Evolutionary conservation across 164 flowering plant species (phyloP).

Genomic region (Brasenia schreberi): DNA sequence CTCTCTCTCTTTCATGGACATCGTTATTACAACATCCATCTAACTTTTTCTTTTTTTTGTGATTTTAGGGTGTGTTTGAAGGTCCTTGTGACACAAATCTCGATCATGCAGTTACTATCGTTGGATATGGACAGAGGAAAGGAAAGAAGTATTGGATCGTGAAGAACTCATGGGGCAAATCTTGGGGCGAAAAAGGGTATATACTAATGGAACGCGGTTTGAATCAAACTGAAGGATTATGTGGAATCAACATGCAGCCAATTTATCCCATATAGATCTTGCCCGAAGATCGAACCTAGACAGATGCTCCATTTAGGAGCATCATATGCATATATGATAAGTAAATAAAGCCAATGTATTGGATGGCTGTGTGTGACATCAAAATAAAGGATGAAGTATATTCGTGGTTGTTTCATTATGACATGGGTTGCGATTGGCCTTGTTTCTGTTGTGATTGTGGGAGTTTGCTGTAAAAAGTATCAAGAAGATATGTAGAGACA

Average conservation of each 20-base stretch:
- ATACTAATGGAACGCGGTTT: constrained; percentile 23
- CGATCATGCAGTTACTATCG: constrained; percentile 24
- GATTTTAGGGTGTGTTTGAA: not conserved
- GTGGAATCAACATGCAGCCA: constrained; percentile 19
- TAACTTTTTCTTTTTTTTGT: too few relatives aligned
- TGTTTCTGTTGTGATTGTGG: too few relatives aligned
- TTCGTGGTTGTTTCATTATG: too few relatives aligned
- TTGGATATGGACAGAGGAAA: constrained; percentile 27
- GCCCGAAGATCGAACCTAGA: not conserved
- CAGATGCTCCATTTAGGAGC: not conserved
- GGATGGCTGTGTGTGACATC: not conserved
- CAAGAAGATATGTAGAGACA: too few relatives aligned
- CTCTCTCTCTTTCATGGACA: too few relatives aligned
- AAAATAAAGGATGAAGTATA: too few relatives aligned
- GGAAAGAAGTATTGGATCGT: constrained; percentile 33
- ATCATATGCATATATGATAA: not conserved
- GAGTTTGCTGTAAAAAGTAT: too few relatives aligned
- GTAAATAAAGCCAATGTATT: not conserved
- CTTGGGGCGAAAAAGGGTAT: constrained; percentile 34
- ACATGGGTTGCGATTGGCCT: too few relatives aligned
- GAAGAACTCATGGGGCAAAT: constrained; percentile 30
- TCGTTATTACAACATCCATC: not conserved
- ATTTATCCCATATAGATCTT: constrained; percentile 28
- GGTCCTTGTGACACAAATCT: not conserved
- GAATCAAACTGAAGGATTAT: constrained; percentile 11